Conservation (phyloP, 2,329 filamentous ascomycete species). For the Fusarium odoratissimum region DNA sequence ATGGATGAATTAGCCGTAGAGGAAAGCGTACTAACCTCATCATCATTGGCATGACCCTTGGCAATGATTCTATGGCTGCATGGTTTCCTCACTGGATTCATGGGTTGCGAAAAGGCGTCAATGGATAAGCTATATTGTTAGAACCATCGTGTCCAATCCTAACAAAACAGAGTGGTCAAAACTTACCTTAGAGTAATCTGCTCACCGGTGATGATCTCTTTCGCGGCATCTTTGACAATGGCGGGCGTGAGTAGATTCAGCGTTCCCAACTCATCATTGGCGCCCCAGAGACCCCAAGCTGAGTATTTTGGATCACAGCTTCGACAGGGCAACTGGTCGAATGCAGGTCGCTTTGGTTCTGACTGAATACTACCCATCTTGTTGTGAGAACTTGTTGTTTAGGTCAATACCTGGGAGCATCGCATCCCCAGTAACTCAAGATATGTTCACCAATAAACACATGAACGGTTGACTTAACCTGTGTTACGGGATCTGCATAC, state of each 20-base stretch:
- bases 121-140: not conserved
- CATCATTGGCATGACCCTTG: not conserved
- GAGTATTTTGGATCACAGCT: not conserved
- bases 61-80: not conserved
- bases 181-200: not conserved
- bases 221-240: not conserved
- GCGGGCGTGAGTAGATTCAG: not conserved
- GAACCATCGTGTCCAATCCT: too few species aligned
- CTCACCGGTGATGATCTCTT: not conserved
- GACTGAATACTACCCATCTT: not conserved
- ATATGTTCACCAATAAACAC: too few species aligned
- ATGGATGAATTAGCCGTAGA: too few species aligned
- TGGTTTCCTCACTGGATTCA: not conserved
- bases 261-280: not conserved
- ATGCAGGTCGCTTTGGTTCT: not conserved
- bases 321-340: not conserved
- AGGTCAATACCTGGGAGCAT: too few species aligned
- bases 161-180: too few species aligned
- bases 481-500: too few species aligned
- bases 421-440: too few species aligned
- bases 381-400: not conserved
- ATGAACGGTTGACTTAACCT: too few species aligned
- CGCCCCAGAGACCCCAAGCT: not conserved
- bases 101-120: not conserved
- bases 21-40: not conserved